Evolutionary conservation across 495 filamentous ascomycete species (phyloP), one percentile per base, ranked within the genome.

Genomic region (Neurospora sp.): DNA sequence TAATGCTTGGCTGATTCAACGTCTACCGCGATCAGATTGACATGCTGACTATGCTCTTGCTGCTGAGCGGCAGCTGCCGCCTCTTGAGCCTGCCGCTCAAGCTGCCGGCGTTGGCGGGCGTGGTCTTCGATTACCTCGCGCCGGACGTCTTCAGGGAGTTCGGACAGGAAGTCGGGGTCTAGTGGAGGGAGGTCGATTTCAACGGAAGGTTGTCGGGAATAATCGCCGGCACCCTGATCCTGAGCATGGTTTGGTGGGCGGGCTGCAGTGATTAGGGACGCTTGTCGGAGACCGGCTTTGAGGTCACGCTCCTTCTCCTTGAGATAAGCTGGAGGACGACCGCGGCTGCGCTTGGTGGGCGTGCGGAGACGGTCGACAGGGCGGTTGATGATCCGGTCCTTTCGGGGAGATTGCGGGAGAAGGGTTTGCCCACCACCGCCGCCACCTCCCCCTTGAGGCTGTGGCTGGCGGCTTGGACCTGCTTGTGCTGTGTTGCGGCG

Each of bases 101-200:
- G 82, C 10, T 85, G 87, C 0, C 85, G 81, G 18, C 89, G 88
- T 12, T 85, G 85, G 53, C 53, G 53, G 53, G 53, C 27, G 72
- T 93, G 89, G 75, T 97, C 90, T 7, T 86, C 89, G 9, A 97
- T 79, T 16, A 97, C 85, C 82, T 97, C 94, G 27, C 80, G 80
- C 41, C 93, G 89, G 69, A 97, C 87, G 70, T 97, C 92, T 71
- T 92, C 90, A 0, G 94, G 94, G 0, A 97, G 83, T 27, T 93
- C 93, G 14, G 90, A 88, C 40, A 97, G 89, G 81, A 96, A 94
- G 7, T 89, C 89, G 0, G 85, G 82, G 68, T 93, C 92, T 8
- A 92, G 79, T 65, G 53, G 27, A 3, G 53, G 53, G 7, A 65
- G 53, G 27, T 65, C 53, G 27, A 61, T 8, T 18, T 65, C 14